Evolutionary conservation across 768 basidiomycete genomes (phyloP).

Genomic region (Mycena sanguinolenta): DNA sequence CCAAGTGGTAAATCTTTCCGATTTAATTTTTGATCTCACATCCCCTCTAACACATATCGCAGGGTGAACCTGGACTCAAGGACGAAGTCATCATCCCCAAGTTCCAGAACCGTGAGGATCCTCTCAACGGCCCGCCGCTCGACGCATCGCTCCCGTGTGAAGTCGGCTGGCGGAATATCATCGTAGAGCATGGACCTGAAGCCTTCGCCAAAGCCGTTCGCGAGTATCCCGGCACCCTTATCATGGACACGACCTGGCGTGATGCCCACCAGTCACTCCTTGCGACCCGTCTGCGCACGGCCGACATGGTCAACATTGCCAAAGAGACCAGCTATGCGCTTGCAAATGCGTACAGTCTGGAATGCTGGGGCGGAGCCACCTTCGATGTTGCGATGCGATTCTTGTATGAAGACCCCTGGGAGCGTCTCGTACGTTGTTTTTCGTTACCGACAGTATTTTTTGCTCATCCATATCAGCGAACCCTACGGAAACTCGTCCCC

Average conservation of each 20-base stretch:
- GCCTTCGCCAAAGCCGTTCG: constrained; percentile 98
- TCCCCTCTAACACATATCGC: not conserved
- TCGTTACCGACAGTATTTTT: constrained; percentile 6
- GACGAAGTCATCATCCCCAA: constrained; percentile 88
- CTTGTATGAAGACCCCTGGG: constrained; percentile 99
- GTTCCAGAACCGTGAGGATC: constrained; percentile 83
- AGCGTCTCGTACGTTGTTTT: constrained; percentile 80
- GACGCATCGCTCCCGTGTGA: constrained; percentile 89
- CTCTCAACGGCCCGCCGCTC: constrained; percentile 73
- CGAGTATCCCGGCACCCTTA: constrained; percentile 93
- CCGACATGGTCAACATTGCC: constrained; percentile 98
- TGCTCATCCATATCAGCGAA: constrained; percentile 66
- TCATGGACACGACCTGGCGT: constrained; percentile 99
- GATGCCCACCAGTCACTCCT: constrained; percentile 98
- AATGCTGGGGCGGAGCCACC: constrained; percentile 99
- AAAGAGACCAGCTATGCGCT: constrained; percentile 97
- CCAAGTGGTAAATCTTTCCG: constrained; percentile 65
- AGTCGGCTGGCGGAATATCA: constrained; percentile 97
- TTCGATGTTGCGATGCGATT: constrained; percentile 99
- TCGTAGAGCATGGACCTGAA: constrained; percentile 97
- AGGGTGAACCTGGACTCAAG: constrained; percentile 95
- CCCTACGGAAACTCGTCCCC: constrained; percentile 94
- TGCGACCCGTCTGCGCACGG: constrained; percentile 94
- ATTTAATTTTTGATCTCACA: constrained; percentile 8
- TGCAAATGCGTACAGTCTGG: constrained; percentile 94